These are phyloP conservation scores for Boletus barrowsii DNA, from an alignment of 768 basidiomycete genomes.

Conservation along the genomic window DNA sequence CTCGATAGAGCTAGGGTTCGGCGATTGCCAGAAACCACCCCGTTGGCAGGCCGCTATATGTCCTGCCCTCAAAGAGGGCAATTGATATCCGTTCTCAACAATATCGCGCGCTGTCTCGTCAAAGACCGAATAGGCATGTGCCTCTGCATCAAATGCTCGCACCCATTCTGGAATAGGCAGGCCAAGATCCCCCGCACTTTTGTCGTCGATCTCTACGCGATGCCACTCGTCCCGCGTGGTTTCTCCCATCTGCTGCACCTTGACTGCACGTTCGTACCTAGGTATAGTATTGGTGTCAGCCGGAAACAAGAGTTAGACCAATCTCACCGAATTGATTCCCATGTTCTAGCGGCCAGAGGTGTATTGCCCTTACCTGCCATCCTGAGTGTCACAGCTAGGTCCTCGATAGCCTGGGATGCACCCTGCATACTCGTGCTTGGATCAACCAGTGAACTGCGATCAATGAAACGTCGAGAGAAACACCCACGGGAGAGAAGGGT, in stretches of 20 bases:
- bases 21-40: conserved; percentile 7
- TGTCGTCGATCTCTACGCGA: conserved; percentile 15
- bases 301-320: neutral
- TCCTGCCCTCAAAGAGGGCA: conserved; percentile 12
- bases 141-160: conserved; percentile 26
- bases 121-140: conserved; percentile 22
- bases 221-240: conserved; percentile 26
- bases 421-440: conserved; percentile 28
- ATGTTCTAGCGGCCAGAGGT: conserved; percentile 8
- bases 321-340: conserved; percentile 14
- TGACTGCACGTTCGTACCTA: conserved; percentile 25
- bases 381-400: conserved; percentile 32
- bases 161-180: conserved; percentile 29
- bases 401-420: conserved; percentile 42
- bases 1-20: conserved; percentile 7
- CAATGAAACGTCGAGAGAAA: neutral
- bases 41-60: conserved; percentile 3
- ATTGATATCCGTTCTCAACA: conserved; percentile 22
- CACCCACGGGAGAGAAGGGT: conserved; percentile 30
- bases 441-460: neutral
- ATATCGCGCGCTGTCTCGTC: conserved; percentile 21
- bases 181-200: conserved; percentile 9
- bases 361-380: conserved; percentile 2
- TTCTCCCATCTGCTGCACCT: conserved; percentile 24
- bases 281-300: neutral